Percentiles rank a stretch among this genome's conserved stretches.
Evolutionary conservation across 306 rosid genomes (phyloP).

Genomic region (Gynostemma pentaphyllum): DNA sequence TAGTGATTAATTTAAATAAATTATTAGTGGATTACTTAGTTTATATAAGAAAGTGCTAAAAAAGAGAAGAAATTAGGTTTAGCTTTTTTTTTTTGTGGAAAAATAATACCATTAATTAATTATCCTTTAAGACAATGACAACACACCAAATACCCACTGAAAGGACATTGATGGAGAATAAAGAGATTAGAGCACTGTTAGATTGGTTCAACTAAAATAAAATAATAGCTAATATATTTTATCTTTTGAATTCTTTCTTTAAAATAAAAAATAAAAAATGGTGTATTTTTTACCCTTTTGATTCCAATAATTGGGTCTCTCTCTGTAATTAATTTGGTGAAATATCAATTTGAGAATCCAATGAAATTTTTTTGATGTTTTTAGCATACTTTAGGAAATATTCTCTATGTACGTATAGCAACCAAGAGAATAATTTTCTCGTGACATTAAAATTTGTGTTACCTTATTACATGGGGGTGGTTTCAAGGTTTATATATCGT

Average conservation of each 20-base stretch:
- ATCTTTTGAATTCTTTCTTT: too few relatives aligned
- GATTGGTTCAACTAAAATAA: not conserved
- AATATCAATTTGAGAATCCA: not conserved
- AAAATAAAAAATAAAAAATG: too few relatives aligned
- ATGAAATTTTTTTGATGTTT: not conserved
- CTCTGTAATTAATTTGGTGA: not conserved
- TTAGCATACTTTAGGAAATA: not conserved
- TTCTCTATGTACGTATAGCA: not conserved
- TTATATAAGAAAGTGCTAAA: constrained; percentile 11
- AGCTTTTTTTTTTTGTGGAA: constrained; percentile 29
- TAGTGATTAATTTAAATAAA: too few relatives aligned
- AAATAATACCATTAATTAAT: constrained; percentile 48
- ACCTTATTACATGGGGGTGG: not conserved
- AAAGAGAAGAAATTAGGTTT: constrained; percentile 38
- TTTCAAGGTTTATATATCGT: not conserved
- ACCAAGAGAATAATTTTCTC: not conserved
- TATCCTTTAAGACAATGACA: constrained; percentile 59
- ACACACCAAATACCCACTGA: constrained; percentile 45
- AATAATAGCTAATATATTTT: too few relatives aligned
- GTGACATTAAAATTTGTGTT: not conserved
- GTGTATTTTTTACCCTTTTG: not conserved
- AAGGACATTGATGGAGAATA: constrained; percentile 63
- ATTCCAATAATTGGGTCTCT: constrained; percentile 1
- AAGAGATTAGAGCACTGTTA: constrained; percentile 23
- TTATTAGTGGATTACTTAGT: constrained; percentile 22